Evolutionary conservation across 768 basidiomycete species (phyloP).

Genomic region (Suillus occidentalis): DNA sequence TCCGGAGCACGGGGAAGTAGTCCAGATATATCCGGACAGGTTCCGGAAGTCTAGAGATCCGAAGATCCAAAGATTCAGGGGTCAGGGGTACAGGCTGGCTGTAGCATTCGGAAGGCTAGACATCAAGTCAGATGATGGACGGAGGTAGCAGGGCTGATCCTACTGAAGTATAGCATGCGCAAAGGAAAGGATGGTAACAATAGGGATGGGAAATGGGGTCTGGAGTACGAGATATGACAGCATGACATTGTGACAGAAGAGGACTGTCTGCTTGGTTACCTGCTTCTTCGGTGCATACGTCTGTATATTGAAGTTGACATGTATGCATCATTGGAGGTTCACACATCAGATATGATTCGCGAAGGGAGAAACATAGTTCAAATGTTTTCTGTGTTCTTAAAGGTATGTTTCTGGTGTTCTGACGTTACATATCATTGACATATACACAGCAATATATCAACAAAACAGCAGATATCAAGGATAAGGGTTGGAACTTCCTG

Average conservation of each 20-base stretch:
- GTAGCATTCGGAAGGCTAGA: too few relatives aligned
- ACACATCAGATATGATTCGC: slow-evolving; percentile 28
- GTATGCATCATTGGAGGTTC: slow-evolving; percentile 31
- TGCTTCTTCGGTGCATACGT: slow-evolving; percentile 29
- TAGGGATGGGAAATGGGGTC: too few relatives aligned
- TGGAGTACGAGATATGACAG: background rate
- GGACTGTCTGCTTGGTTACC: slow-evolving; percentile 20
- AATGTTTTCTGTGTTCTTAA: slow-evolving; percentile 17
- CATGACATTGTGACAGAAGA: slow-evolving; percentile 22
- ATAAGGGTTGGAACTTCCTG: slow-evolving; percentile 33
- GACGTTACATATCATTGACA: background rate
- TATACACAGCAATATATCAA: slow-evolving; percentile 1
- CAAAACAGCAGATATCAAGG: background rate
- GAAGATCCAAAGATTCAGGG: too few relatives aligned
- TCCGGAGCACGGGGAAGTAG: too few relatives aligned
- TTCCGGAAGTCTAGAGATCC: too few relatives aligned
- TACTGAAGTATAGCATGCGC: too few relatives aligned
- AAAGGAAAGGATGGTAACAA: too few relatives aligned
- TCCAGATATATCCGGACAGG: too few relatives aligned
- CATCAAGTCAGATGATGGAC: too few relatives aligned
- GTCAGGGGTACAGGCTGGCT: too few relatives aligned
- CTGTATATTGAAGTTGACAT: slow-evolving; percentile 34
- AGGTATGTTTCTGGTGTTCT: slow-evolving; percentile 16
- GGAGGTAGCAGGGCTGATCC: too few relatives aligned
- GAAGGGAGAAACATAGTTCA: slow-evolving; percentile 20